Evolutionary conservation across 306 rosid species (phyloP), one percentile per base, ranked within the genome.

Genomic region (Dryas alaskensis): DNA sequence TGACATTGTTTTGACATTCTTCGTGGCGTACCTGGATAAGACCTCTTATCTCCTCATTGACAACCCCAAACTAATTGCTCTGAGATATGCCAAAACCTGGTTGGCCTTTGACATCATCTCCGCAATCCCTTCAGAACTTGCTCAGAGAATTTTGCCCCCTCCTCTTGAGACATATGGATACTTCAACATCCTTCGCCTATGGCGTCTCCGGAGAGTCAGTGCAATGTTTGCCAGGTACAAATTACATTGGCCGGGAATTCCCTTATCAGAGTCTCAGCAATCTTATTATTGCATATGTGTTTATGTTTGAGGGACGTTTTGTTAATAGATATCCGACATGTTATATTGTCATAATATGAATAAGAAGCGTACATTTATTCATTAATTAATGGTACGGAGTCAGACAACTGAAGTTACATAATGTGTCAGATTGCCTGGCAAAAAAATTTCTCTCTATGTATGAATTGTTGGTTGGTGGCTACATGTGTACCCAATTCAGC

Each of bases 131-230:
- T 82, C 72, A 1, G 97, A 93, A 73, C 0, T 81, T 27, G 90
- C 84, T 8, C 82, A 54, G 3, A 14, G 1, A 0, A 2, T 86
- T 0, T 67, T 86, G 67, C 93, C 93, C 3, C 0, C 12, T 10
- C 19, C 81, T 50, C 54, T 90, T 44, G 43, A 73, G 70, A 61
- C 60, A 0, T 93, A 93, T 54, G 93, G 97, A 5, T 83, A 59
- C 87, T 90, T 93, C 75, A 86, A 81, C 31, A 79, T 88, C 74
- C 92, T 92, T 52, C 91, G 98, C 7, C 90, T 92, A 4, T 92
- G 96, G 97, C 96, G 98, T 75, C 90, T 93, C 8, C 86, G 86
- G 1, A 75, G 97, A 78, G 92, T 93, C 67, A 85, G 93, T 55
- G 79, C 87, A 67, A 52, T 90, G 89, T 90, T 92, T 78, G 84